These are phyloP conservation scores for Phaeotremella fagi DNA, from an alignment of 768 basidiomycete genomes.

Conservation along the genomic window DNA sequence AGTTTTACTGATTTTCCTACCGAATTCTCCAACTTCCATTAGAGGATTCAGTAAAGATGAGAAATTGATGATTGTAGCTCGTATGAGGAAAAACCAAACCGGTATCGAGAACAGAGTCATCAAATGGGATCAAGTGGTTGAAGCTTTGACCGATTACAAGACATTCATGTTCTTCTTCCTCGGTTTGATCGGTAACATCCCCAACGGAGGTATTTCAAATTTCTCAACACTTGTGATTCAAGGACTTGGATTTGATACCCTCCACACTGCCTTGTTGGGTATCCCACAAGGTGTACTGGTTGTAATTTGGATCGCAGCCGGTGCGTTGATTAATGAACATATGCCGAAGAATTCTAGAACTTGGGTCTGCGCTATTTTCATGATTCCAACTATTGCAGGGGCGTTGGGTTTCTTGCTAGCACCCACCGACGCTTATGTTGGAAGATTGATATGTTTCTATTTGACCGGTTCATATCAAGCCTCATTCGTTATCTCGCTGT, in stretches of 20 bases:
- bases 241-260: constrained; percentile 22
- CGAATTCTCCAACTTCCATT: constrained; percentile 41
- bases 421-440: constrained; percentile 44
- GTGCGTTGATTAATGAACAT: constrained; percentile 37
- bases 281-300: constrained; percentile 34
- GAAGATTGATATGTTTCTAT: constrained; percentile 47
- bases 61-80: constrained; percentile 39
- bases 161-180: constrained; percentile 46
- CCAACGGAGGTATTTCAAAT: constrained; percentile 38
- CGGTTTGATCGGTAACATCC: constrained; percentile 41
- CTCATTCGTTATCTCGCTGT: constrained; percentile 42
- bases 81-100: constrained; percentile 45
- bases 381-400: constrained; percentile 47
- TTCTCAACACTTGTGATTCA: constrained; percentile 24
- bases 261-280: constrained; percentile 3
- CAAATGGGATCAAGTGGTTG: constrained; percentile 19
- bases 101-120: constrained; percentile 41
- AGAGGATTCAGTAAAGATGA: constrained; percentile 39
- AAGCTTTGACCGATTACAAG: constrained; percentile 10
- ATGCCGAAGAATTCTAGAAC: constrained; percentile 43
- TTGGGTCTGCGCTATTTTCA: constrained; percentile 40
- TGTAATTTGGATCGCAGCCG: constrained; percentile 44
- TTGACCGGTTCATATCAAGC: constrained; percentile 45
- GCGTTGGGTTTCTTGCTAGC: constrained; percentile 47
- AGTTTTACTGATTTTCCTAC: constrained; percentile 37